phyloP scores from a whole-genome alignment of 139 green algal species.

The Chlamydomonas sp. region DNA sequence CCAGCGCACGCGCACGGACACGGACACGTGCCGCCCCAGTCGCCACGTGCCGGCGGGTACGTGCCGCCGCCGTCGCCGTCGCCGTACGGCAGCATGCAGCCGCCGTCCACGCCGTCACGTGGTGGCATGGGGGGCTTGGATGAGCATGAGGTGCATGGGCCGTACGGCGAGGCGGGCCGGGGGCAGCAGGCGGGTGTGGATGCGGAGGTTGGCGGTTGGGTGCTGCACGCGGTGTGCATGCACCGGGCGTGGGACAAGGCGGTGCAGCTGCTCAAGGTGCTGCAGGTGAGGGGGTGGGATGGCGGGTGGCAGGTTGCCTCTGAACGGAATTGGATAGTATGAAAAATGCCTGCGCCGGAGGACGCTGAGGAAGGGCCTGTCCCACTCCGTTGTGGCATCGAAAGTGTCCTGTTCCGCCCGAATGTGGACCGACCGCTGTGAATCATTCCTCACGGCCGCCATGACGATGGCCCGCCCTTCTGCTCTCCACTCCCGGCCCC shows the following conservation, averaged over 20 bases:
- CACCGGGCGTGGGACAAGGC: constrained; percentile 37
- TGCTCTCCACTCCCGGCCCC: background rate
- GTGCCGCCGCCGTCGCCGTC: no score
- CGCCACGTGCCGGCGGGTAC: no score
- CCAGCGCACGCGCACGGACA: background rate
- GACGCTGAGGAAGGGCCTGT: no score
- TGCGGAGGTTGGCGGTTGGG: constrained; percentile 18
- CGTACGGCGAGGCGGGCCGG: background rate
- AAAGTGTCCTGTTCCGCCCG: background rate
- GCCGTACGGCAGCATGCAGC: no score
- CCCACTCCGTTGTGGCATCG: background rate
- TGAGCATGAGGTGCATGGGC: no score
- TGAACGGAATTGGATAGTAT: background rate
- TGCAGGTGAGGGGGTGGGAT: constrained; percentile 24
- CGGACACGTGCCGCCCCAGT: background rate
- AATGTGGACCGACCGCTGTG: no score
- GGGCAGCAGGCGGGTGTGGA: constrained; percentile 8
- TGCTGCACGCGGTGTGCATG: constrained; percentile 34
- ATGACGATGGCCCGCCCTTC: no score
- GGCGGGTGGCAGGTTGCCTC: background rate
- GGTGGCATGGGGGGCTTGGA: no score
- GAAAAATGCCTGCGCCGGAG: no score
- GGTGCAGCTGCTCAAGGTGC: constrained; percentile 44
- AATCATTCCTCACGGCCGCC: no score
- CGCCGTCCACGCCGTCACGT: no score